A percentile compares a stretch with the other conserved stretches of the same genome.
phyloP scores from a whole-genome alignment of 1,139 yeast species.

The Diutina neorugosa region DNA sequence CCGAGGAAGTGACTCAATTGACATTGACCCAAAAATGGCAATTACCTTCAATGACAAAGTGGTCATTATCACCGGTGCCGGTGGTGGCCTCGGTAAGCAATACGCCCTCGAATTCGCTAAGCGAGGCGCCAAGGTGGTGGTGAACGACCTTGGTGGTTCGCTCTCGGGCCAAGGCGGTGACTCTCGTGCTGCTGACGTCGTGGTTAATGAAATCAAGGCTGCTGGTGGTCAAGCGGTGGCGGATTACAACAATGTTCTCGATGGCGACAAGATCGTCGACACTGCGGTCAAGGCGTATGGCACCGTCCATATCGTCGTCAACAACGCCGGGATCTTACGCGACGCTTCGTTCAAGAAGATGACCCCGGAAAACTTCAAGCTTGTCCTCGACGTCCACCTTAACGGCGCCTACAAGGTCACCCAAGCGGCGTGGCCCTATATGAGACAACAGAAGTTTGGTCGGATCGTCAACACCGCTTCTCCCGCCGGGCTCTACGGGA shows the following conservation, averaged over 20 bases:
- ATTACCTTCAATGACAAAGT: constrained; percentile 62
- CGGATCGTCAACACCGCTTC: constrained; percentile 86
- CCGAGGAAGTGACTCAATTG: too few species aligned
- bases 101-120: constrained; percentile 82
- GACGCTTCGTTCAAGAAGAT: constrained; percentile 70
- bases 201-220: constrained; percentile 68
- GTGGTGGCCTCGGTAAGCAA: constrained; percentile 89
- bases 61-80: constrained; percentile 91
- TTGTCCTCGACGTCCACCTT: constrained; percentile 78
- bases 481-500: constrained; percentile 94
- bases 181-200: constrained; percentile 72
- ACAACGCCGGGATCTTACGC: constrained; percentile 91
- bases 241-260: constrained; percentile 83
- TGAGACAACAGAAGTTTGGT: constrained; percentile 77
- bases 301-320: constrained; percentile 76
- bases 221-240: constrained; percentile 86
- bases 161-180: constrained; percentile 58
- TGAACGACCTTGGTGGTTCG: constrained; percentile 87
- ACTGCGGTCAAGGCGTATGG: constrained; percentile 85
- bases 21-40: constrained; percentile 6
- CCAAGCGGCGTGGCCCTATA: constrained; percentile 86
- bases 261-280: constrained; percentile 76
- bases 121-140: constrained; percentile 87
- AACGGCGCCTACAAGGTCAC: constrained; percentile 83
- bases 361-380: constrained; percentile 67